These are phyloP conservation scores for Stephania japonica DNA, from an alignment of 164 flowering plant genomes.

Conservation along the genomic window DNA sequence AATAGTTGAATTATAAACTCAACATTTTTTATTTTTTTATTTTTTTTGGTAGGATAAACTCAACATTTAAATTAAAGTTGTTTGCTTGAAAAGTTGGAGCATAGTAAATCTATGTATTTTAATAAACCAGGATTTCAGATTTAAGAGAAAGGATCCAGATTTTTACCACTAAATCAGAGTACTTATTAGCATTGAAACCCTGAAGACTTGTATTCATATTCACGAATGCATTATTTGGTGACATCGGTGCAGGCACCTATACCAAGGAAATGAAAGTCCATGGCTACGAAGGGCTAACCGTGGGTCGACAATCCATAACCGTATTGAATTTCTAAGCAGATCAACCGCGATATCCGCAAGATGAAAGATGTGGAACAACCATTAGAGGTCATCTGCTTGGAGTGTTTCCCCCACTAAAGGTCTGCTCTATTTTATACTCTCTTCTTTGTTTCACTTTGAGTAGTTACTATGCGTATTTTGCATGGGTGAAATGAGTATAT, in stretches of 20 bases:
- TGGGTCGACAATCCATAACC: slow-evolving; percentile 22
- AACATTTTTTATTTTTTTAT: too few species aligned
- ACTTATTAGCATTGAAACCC: background rate
- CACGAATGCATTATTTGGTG: background rate
- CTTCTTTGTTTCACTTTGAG: background rate
- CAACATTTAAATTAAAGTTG: background rate
- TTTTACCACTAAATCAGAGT: background rate
- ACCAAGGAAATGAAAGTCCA: slow-evolving; percentile 20
- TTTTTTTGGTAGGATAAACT: too few species aligned
- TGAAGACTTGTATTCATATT: slow-evolving; percentile 1
- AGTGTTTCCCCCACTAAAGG: slow-evolving; percentile 49
- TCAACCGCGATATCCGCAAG: slow-evolving; percentile 25
- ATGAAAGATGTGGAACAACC: slow-evolving; percentile 31
- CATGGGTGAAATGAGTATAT: too few species aligned
- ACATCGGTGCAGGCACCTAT: slow-evolving; percentile 20
- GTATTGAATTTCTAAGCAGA: slow-evolving; percentile 65
- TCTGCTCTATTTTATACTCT: slow-evolving; percentile 16
- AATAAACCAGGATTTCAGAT: too few species aligned
- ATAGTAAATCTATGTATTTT: background rate
- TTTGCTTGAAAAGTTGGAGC: background rate
- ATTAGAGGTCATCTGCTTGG: slow-evolving; percentile 25
- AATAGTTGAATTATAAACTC: too few species aligned
- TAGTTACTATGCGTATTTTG: background rate
- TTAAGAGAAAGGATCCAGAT: too few species aligned
- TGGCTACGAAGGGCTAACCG: slow-evolving; percentile 24